Evolutionary conservation across 2,329 filamentous ascomycete species (phyloP).

Genomic region (Cylindrodendrum hubeiense): DNA sequence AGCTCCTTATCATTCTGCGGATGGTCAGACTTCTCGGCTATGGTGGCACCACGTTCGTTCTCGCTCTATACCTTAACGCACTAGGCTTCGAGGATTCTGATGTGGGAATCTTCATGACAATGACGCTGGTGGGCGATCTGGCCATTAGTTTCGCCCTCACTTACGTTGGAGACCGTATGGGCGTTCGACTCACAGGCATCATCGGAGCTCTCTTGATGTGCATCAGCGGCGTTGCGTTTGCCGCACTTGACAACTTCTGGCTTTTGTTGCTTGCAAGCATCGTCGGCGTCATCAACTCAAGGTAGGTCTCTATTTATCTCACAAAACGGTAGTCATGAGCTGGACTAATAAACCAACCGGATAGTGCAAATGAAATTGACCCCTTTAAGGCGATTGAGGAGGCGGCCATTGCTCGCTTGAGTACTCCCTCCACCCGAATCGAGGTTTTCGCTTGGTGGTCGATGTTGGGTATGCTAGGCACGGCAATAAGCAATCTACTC

Average conservation of each 20-base stretch:
- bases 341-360: not conserved
- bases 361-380: slow-evolving; percentile 41
- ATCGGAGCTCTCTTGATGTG: slow-evolving; percentile 36
- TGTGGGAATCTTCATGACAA: slow-evolving; percentile 39
- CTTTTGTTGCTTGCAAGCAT: slow-evolving; percentile 33
- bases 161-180: slow-evolving; percentile 34
- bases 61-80: slow-evolving; percentile 38
- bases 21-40: slow-evolving; percentile 38
- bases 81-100: slow-evolving; percentile 33
- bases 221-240: slow-evolving; percentile 32
- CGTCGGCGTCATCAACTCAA: slow-evolving; percentile 35
- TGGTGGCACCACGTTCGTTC: slow-evolving; percentile 36
- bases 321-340: rapidly evolving
- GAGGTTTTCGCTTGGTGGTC: slow-evolving; percentile 42
- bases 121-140: slow-evolving; percentile 37
- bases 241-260: slow-evolving; percentile 37
- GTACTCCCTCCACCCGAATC: slow-evolving; percentile 35
- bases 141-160: slow-evolving; percentile 41
- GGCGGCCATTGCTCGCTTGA: slow-evolving; percentile 36
- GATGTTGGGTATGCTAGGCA: slow-evolving; percentile 41
- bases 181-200: slow-evolving; percentile 28
- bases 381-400: slow-evolving; percentile 41
- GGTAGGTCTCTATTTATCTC: slow-evolving; percentile 12
- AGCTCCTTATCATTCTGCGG: slow-evolving; percentile 35
- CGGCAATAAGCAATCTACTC: slow-evolving; percentile 34